phyloP scores from a whole-genome alignment of 805 yeast genomes.

The Saturnispora besseyi region DNA sequence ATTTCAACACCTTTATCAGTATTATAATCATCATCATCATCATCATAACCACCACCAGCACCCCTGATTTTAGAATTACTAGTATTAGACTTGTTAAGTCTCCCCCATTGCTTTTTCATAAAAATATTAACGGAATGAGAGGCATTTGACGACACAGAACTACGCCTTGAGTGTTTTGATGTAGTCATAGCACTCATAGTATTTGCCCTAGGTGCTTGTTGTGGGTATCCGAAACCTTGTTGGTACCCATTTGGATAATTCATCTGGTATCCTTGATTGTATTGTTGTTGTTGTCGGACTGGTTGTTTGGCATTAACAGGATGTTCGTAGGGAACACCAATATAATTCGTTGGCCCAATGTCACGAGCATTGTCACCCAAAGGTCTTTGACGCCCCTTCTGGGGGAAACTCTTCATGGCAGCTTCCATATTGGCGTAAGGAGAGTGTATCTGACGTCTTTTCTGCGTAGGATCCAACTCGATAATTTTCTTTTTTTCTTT shows the following conservation, averaged over 20 bases:
- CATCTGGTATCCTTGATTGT: slow-evolving; percentile 8
- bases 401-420: slow-evolving; percentile 6
- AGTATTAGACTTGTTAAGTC: slow-evolving; percentile 15
- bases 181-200: slow-evolving; percentile 2
- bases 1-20: slow-evolving; percentile 21
- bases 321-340: slow-evolving; percentile 36
- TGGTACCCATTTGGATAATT: neutral
- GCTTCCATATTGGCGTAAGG: slow-evolving; percentile 3
- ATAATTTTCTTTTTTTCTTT: no score
- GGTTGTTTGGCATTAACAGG: slow-evolving; percentile 23
- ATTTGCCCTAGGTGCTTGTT: slow-evolving; percentile 1
- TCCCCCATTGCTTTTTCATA: slow-evolving; percentile 32
- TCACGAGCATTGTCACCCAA: slow-evolving; percentile 13
- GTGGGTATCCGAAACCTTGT: slow-evolving; percentile 4
- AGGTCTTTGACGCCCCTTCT: neutral
- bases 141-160: slow-evolving; percentile 3
- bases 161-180: slow-evolving; percentile 14
- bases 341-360: slow-evolving; percentile 34
- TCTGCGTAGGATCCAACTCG: no score
- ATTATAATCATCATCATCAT: slow-evolving; percentile 15
- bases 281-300: slow-evolving; percentile 15
- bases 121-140: slow-evolving; percentile 29
- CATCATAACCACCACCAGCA: slow-evolving; percentile 23
- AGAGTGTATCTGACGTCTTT: no score
- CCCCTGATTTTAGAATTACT: neutral